phyloP scores from a whole-genome alignment of 148 eudicot genomes.

The Cornus kousa region DNA sequence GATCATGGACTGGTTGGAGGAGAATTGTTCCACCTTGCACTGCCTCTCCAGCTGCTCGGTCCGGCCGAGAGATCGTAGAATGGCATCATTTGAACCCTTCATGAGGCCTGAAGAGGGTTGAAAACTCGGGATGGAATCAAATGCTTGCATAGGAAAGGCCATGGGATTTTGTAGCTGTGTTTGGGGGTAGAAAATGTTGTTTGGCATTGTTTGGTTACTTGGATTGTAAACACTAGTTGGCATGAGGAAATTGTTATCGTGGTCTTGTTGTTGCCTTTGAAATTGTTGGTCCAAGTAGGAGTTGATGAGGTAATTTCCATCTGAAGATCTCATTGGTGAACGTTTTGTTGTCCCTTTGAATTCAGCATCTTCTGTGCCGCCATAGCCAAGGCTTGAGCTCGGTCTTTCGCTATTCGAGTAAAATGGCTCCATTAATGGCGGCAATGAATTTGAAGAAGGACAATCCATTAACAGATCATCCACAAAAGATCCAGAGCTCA shows the following conservation, averaged over 20 bases:
- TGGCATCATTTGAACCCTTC: neutral
- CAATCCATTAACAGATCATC: slow-evolving; percentile 27
- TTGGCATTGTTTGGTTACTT: neutral
- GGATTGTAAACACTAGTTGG: neutral
- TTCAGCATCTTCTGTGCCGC: neutral
- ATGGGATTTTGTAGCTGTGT: neutral
- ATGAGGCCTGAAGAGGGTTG: neutral
- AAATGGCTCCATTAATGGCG: slow-evolving; percentile 29
- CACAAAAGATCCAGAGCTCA: slow-evolving; percentile 22
- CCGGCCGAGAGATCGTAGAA: neutral
- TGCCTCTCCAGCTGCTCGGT: neutral
- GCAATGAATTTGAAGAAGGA: slow-evolving; percentile 24
- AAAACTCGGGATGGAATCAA: neutral
- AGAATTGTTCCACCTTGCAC: slow-evolving; percentile 17
- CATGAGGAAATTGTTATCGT: neutral
- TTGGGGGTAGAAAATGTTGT: neutral
- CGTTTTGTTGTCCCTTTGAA: slow-evolving; percentile 10
- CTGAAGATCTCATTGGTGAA: neutral
- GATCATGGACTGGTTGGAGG: slow-evolving; percentile 17
- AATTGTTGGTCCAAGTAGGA: neutral
- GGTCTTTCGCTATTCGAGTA: slow-evolving; percentile 10
- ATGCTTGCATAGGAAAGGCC: slow-evolving; percentile 4
- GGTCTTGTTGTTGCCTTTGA: neutral
- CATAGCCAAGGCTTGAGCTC: slow-evolving; percentile 21
- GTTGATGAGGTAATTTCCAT: slow-evolving; percentile 9